These are phyloP conservation scores for Jacaranda copaia DNA, from an alignment of 257 asterid genomes.

Conservation along the genomic window DNA sequence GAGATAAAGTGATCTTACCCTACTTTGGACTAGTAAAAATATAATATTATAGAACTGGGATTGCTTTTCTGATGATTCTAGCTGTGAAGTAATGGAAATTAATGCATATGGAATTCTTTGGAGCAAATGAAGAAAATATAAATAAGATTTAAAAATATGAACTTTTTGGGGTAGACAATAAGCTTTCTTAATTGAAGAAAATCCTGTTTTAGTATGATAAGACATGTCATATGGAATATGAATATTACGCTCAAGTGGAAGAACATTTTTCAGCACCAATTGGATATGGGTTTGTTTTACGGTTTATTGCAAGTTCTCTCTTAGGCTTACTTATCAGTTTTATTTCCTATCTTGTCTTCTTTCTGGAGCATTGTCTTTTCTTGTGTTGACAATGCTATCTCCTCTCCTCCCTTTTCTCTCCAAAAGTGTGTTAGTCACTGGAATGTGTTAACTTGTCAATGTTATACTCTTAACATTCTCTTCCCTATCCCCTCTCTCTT, in stretches of 20 bases:
- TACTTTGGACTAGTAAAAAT: neutral
- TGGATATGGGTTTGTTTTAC: slow-evolving; percentile 1
- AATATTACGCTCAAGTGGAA: slow-evolving; percentile 2
- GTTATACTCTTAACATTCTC: neutral
- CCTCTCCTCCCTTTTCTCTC: neutral
- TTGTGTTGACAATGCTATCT: neutral
- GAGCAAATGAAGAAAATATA: slow-evolving; percentile 19
- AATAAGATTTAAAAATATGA: slow-evolving; percentile 7
- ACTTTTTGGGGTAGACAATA: neutral
- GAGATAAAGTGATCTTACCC: slow-evolving; percentile 8
- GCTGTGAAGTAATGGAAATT: slow-evolving; percentile 4
- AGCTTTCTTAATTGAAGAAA: neutral
- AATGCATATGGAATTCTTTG: slow-evolving; percentile 3
- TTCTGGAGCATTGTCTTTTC: slow-evolving; percentile 1
- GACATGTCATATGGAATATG: neutral
- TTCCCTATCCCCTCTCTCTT: too few relatives aligned
- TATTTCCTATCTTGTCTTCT: neutral
- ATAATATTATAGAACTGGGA: neutral
- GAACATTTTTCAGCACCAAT: neutral
- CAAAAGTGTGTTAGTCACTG: neutral
- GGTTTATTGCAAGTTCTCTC: neutral
- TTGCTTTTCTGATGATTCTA: neutral
- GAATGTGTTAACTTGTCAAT: neutral
- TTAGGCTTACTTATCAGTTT: slow-evolving; percentile 10
- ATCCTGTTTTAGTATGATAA: neutral